Evolutionary conservation across 2,329 filamentous ascomycete genomes (phyloP).

Genomic region (Fonsecaea erecta): DNA sequence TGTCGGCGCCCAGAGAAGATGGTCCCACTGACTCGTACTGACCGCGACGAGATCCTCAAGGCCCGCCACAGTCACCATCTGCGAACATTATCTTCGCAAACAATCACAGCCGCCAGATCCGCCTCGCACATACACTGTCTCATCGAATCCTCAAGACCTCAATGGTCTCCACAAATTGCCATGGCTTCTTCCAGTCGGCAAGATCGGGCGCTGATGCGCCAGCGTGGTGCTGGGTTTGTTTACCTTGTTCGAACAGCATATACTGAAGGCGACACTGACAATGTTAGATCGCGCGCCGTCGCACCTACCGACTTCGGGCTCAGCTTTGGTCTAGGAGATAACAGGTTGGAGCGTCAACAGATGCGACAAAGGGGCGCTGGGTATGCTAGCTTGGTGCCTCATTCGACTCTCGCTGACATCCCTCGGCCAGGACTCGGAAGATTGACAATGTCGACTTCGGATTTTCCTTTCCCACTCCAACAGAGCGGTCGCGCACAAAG

Average conservation of each 20-base stretch:
- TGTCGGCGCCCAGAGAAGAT: not conserved
- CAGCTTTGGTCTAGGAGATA: conserved; percentile 27
- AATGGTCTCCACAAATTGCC: not conserved
- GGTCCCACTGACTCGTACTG: not conserved
- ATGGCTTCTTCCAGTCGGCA: conserved; percentile 45
- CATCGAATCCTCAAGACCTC: not conserved
- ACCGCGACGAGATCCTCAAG: not conserved
- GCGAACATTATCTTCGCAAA: not conserved
- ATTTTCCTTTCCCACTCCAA: conserved; percentile 50
- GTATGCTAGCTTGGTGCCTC: conserved; percentile 30
- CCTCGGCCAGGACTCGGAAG: conserved; percentile 49
- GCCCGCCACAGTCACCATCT: not conserved
- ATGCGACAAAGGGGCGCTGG: conserved; percentile 25
- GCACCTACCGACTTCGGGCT: conserved; percentile 31
- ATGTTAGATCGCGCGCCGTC: conserved; percentile 24
- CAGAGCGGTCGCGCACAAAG: conserved; percentile 40
- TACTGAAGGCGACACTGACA: conserved; percentile 15
- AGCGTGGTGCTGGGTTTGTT: conserved; percentile 62
- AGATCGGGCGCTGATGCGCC: conserved; percentile 61
- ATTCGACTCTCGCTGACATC: conserved; percentile 30
- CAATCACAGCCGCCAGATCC: not conserved
- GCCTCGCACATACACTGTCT: not conserved
- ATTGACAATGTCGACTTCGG: conserved; percentile 56
- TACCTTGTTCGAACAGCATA: not conserved
- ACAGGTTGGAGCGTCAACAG: conserved; percentile 24